Conservation (phyloP, 805 yeast species). For the Komagataella phaffii region DNA sequence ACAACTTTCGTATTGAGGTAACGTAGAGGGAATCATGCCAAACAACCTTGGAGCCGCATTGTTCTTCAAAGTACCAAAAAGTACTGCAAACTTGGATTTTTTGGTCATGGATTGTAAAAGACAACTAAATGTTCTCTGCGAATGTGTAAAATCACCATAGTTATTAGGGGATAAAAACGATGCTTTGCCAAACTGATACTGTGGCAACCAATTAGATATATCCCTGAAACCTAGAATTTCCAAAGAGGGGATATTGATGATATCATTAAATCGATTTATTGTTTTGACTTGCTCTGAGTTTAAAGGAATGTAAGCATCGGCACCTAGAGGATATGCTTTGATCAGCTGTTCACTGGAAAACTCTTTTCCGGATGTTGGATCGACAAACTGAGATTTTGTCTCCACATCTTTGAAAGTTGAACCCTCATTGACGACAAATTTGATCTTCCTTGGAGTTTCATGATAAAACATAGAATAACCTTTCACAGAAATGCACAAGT, state of each 20-base stretch:
- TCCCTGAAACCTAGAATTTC: constrained; percentile 58
- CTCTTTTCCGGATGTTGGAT: constrained; percentile 29
- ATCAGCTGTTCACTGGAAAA: constrained; percentile 18
- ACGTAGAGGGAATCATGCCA: constrained; percentile 42
- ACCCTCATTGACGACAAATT: constrained; percentile 38
- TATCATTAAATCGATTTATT: constrained; percentile 19
- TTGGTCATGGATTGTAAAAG: constrained; percentile 46
- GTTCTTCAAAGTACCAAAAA: constrained; percentile 54
- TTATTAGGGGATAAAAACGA: constrained; percentile 55
- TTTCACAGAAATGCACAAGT: constrained; percentile 47
- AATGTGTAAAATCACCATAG: constrained; percentile 42
- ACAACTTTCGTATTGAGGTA: not conserved
- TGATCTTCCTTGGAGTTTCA: constrained; percentile 35
- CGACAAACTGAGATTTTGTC: constrained; percentile 24
- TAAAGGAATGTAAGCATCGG: constrained; percentile 23
- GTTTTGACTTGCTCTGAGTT: constrained; percentile 21
- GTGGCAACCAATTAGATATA: constrained; percentile 28
- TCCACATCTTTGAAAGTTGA: constrained; percentile 40
- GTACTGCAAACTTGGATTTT: constrained; percentile 43
- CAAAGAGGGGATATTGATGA: constrained; percentile 31
- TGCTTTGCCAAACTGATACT: constrained; percentile 40
- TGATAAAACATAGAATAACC: constrained; percentile 57
- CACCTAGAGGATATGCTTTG: constrained; percentile 32
- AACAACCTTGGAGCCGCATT: constrained; percentile 42
- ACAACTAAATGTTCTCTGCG: constrained; percentile 53